Percentiles rank a stretch among this genome's conserved stretches.
These are phyloP conservation scores for Rhizophlyctis rosea DNA, from an alignment of 192 early-diverging fungal species.

Conservation along the genomic window DNA sequence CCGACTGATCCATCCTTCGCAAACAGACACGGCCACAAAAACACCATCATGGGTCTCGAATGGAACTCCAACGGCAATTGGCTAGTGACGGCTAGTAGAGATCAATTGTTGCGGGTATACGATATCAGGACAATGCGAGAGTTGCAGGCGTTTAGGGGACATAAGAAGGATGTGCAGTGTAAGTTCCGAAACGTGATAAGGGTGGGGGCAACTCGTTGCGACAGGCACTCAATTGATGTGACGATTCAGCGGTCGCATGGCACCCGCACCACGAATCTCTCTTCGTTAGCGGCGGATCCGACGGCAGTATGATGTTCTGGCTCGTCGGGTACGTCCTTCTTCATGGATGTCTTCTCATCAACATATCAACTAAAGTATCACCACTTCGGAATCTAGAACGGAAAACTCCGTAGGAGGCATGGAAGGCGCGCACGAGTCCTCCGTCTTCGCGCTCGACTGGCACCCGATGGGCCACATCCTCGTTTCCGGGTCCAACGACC, in stretches of 20 bases:
- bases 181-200: conserved; percentile 24
- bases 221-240: too few relatives aligned
- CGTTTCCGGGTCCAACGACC: conserved; percentile 92
- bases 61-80: conserved; percentile 99
- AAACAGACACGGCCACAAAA: conserved; percentile 85
- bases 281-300: conserved; percentile 87
- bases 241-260: conserved; percentile 76
- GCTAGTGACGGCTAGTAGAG: conserved; percentile 86
- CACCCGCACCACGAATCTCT: conserved; percentile 91
- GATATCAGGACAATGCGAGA: conserved; percentile 94
- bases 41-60: conserved; percentile 79
- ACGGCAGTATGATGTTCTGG: conserved; percentile 86
- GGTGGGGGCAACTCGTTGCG: not conserved
- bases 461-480: conserved; percentile 95
- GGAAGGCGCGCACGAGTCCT: conserved; percentile 81
- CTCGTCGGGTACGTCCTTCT: conserved; percentile 68
- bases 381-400: conserved; percentile 24
- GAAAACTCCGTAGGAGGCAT: conserved; percentile 49
- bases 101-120: conserved; percentile 88
- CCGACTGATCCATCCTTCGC: not conserved
- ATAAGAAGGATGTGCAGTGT: conserved; percentile 85
- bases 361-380: conserved; percentile 9
- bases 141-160: conserved; percentile 78
- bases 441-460: conserved; percentile 95
- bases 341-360: conserved; percentile 15